Evolutionary conservation across 108 stramenopile genomes (phyloP).

Genomic region (Fistulifera solaris): DNA sequence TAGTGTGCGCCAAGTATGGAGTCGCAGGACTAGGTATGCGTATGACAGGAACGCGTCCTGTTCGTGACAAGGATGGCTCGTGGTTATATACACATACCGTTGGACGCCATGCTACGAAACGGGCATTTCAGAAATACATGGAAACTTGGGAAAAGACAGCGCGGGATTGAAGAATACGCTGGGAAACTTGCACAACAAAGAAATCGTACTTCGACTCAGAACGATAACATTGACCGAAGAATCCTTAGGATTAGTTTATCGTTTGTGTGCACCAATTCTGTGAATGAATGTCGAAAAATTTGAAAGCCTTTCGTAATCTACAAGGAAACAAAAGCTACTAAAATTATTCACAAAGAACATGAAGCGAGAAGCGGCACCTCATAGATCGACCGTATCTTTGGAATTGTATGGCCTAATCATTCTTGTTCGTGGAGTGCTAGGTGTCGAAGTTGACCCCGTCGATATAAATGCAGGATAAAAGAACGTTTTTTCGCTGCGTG

Average conservation of each 20-base stretch:
- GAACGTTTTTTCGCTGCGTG: neutral
- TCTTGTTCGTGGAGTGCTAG: neutral
- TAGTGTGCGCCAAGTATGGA: conserved; percentile 2
- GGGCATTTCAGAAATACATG: neutral
- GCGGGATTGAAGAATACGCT: neutral
- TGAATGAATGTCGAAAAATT: too few relatives aligned
- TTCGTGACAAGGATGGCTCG: neutral
- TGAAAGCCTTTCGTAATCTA: too few relatives aligned
- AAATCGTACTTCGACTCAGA: too few relatives aligned
- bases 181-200: too few relatives aligned
- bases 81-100: neutral
- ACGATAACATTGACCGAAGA: too few relatives aligned
- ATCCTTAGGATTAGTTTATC: too few relatives aligned
- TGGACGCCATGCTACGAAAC: neutral
- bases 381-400: neutral
- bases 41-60: neutral
- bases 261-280: too few relatives aligned
- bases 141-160: neutral
- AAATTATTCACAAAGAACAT: neutral
- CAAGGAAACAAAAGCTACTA: too few relatives aligned
- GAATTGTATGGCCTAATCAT: neutral
- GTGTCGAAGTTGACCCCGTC: neutral
- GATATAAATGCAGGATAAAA: neutral
- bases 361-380: neutral
- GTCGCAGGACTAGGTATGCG: conserved; percentile 4